Evolutionary conservation across 371 early-diverging fungal genomes (phyloP).

Genomic region (Quaeritorhiza haematococci): DNA sequence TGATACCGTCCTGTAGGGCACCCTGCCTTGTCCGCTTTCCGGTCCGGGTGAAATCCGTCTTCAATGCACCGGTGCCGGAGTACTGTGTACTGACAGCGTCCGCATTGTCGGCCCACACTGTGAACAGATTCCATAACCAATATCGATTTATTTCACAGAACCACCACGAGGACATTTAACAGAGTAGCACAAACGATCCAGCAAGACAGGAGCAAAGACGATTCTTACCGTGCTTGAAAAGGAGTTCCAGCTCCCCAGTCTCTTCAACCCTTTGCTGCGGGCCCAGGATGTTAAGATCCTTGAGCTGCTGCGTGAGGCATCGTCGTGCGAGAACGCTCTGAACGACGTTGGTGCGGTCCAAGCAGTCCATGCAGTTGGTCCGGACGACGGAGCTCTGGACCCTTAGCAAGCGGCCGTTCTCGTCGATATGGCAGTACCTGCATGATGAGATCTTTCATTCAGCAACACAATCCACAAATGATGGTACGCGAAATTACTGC

Average conservation of each 20-base stretch:
- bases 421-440: conserved; percentile 25
- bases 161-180: neutral
- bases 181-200: neutral
- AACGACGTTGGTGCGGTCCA: conserved; percentile 99
- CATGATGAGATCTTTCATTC: neutral
- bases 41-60: conserved; percentile 94
- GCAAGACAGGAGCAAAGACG: conserved; percentile 32
- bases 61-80: conserved; percentile 97
- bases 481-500: neutral
- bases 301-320: conserved; percentile 28
- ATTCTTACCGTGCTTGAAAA: conserved; percentile 38
- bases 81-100: conserved; percentile 93
- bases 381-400: conserved; percentile 83
- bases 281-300: conserved; percentile 23
- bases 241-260: conserved; percentile 33
- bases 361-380: conserved; percentile 99
- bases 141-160: neutral
- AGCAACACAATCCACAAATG: neutral
- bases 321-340: conserved; percentile 84
- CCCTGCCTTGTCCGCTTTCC: conserved; percentile 83
- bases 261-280: conserved; percentile 57
- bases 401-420: conserved; percentile 28
- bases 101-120: conserved; percentile 98
- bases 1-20: conserved; percentile 74
- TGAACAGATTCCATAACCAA: neutral